Percentiles rank a stretch among this genome's conserved stretches.
phyloP scores from a whole-genome alignment of 305 asterid species.

The Lippia alba region DNA sequence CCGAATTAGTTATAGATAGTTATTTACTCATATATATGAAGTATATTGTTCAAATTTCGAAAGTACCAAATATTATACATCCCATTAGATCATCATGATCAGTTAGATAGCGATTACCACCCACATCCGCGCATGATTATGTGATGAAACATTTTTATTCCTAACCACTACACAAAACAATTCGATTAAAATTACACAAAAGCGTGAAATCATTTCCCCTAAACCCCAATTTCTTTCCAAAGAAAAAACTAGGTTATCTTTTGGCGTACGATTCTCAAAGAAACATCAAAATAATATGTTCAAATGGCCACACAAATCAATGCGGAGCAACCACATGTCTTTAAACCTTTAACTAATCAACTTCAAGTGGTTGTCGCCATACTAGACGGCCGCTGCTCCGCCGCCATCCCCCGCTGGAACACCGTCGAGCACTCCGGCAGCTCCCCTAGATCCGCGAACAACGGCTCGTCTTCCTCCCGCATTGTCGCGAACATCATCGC shows the following conservation, averaged over 20 bases:
- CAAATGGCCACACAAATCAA: slow-evolving; percentile 31
- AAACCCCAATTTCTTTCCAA: background rate
- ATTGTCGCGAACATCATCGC: slow-evolving; percentile 56
- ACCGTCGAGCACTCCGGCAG: slow-evolving; percentile 90
- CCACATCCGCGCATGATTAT: slow-evolving; percentile 47
- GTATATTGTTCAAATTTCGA: no score
- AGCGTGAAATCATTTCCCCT: slow-evolving; percentile 17
- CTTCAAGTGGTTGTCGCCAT: slow-evolving; percentile 58
- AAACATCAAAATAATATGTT: slow-evolving; percentile 27
- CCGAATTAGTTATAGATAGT: no score
- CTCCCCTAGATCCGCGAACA: slow-evolving; percentile 88
- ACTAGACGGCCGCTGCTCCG: slow-evolving; percentile 54
- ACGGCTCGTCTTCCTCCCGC: slow-evolving; percentile 79
- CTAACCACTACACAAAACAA: slow-evolving; percentile 57
- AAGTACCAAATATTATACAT: background rate
- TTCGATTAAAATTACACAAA: slow-evolving; percentile 34
- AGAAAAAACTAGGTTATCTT: slow-evolving; percentile 39
- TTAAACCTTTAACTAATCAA: background rate
- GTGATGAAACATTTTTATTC: slow-evolving; percentile 50
- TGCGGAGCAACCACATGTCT: slow-evolving; percentile 2
- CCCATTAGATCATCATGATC: slow-evolving; percentile 31
- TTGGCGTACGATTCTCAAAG: slow-evolving; percentile 39
- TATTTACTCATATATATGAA: no score
- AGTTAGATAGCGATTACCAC: slow-evolving; percentile 42
- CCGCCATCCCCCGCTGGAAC: slow-evolving; percentile 69